phyloP scores from a whole-genome alignment of 106 monocot species.

The Dendrobium chrysotoxum region DNA sequence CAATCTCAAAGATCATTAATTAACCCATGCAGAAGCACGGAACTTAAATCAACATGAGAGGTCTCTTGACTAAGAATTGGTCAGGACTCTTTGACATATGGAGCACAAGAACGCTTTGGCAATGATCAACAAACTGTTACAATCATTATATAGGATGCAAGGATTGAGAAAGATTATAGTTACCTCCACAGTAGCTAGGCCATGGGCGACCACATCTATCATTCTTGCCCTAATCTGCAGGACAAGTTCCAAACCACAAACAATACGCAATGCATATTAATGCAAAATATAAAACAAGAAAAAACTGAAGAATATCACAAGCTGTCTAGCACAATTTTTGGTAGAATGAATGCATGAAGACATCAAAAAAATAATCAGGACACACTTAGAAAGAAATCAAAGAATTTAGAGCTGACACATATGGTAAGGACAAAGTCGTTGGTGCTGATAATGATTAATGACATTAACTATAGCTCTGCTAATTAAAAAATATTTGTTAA shows the following conservation, averaged over 20 bases:
- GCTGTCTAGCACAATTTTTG: not conserved
- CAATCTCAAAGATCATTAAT: not conserved
- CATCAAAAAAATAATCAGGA: not conserved
- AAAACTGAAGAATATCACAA: not conserved
- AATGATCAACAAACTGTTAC: not conserved
- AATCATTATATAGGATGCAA: not conserved
- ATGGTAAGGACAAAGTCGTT: not conserved
- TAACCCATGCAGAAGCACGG: not conserved
- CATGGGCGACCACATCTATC: constrained; percentile 94
- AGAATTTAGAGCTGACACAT: not conserved
- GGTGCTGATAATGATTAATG: not conserved
- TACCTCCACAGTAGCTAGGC: constrained; percentile 85
- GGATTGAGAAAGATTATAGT: not conserved
- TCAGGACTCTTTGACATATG: not conserved
- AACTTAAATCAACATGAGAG: not conserved
- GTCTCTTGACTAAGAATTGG: not conserved
- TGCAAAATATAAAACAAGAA: not conserved
- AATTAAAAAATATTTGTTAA: no score
- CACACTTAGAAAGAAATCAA: not conserved
- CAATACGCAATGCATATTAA: not conserved
- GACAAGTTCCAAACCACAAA: not conserved
- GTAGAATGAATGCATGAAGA: not conserved
- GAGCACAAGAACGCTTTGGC: not conserved
- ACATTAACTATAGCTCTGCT: no score
- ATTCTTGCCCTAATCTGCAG: constrained; percentile 76